Evolutionary conservation across 208 protist genomes (phyloP), one percentile per base, ranked within the genome.

Genomic region (Zelonia costaricensis): DNA sequence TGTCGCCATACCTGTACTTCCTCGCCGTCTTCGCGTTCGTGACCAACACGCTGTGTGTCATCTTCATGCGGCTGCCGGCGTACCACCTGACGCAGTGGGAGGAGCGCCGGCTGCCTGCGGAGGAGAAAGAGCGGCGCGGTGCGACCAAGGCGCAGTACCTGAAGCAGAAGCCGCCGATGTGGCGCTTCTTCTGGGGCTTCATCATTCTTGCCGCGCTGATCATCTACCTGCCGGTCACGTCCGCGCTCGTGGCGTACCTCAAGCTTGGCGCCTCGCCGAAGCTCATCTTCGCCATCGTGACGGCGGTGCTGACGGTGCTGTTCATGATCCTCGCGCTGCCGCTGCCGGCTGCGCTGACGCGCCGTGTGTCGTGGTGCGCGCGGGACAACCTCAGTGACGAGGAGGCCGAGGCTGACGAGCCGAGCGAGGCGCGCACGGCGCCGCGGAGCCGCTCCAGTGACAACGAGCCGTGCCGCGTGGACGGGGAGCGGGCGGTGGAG

Each of bases 31-130:
- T 68, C 43, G 58, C 48, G 0, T 31, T 54, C 18, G 33, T 72
- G 4, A 36, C 52, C 42, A 43, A 47, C 18, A 46, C 75, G 13
- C 49, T 85, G 27, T 66, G 38, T 22, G 48, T 73, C 30, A 13
- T 73, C 54, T 74, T 77, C 45, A 49, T 85, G 49, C 66, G 72
- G n/a, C 55, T 78, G 18, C 78, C 78, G n/a, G 40, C 55, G 25
- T 85, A 85, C 60, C 65, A 80, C 28, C 59, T 85, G 4, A 66
- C 58, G 27, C 69, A 70, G 9, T 63, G 44, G 39, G 60, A 85
- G 40, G 0, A 53, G 22, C 31, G 36, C 16, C 22, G 55, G 25
- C 54, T 85, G 27, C n/a, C 69, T 42, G n/a, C n/a, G n/a, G n/a
- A n/a, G n/a, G n/a, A n/a, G n/a, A n/a, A n/a, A n/a, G n/a, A n/a